Evolutionary conservation across 441 rosid species (phyloP), one percentile per base, ranked within the genome.

Genomic region (Bocquillonia castaneifolia): DNA sequence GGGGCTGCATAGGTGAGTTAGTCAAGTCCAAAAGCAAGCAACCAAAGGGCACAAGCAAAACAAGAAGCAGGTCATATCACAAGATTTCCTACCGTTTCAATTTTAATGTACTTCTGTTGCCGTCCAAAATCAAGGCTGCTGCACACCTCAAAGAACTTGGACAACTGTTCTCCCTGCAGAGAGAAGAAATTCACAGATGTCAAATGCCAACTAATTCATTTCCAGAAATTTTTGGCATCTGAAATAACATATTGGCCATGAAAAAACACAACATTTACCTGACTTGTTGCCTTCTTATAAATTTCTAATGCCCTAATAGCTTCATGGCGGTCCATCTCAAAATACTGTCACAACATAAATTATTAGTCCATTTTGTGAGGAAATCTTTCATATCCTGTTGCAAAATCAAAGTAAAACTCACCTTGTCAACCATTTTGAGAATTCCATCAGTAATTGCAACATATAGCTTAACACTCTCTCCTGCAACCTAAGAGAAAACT

Each of bases 361-460:
- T 32, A 59, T 26, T n/a, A 10, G 18, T 37, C 55, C 18, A 1
- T 31, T 28, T 40, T 18, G n/a, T n/a, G n/a, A n/a, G n/a, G n/a
- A n/a, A n/a, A n/a, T n/a, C n/a, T n/a, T n/a, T n/a, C n/a, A n/a
- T n/a, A n/a, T n/a, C n/a, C n/a, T n/a, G n/a, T n/a, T n/a, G n/a
- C n/a, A n/a, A n/a, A n/a, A n/a, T n/a, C n/a, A n/a, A n/a, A n/a
- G n/a, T n/a, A 15, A 26, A 4, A 5, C 15, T 64, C 52, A 86
- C 91, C 83, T 79, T 77, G 73, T 81, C 86, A 63, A 81, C 73
- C 57, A 86, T 63, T 59, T 78, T 78, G 17, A 73, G 63, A 70
- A 75, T 71, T 52, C 86, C 89, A 76, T 83, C 86, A 59, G 70
- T 81, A 45, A 86, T 77, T 59, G 83, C 81, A 31, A 74, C 73